Evolutionary conservation across 306 rosid species (phyloP).

Genomic region (Lathyrus oleraceus): DNA sequence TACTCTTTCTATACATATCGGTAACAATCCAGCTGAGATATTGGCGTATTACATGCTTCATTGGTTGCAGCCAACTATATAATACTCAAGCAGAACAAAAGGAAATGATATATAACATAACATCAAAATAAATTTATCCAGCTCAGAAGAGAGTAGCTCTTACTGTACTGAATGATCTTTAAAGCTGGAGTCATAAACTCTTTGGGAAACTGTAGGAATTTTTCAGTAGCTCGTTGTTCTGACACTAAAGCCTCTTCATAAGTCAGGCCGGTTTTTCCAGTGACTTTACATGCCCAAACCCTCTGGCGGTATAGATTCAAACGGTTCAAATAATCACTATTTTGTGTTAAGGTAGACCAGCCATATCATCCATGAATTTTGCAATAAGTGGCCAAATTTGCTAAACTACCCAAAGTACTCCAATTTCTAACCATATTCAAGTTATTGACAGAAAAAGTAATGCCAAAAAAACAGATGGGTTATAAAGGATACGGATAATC

Average conservation of each 20-base stretch:
- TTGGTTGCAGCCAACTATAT: background rate
- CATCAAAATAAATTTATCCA: conserved; percentile 24
- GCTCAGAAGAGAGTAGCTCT: conserved; percentile 43
- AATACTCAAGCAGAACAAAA: conserved; percentile 21
- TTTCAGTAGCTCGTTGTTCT: conserved; percentile 77
- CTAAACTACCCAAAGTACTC: conserved; percentile 6
- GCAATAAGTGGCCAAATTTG: conserved; percentile 18
- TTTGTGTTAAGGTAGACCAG: conserved; percentile 50
- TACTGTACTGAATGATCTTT: conserved; percentile 81
- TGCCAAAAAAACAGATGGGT: background rate
- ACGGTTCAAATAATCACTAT: conserved; percentile 72
- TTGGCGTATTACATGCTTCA: too few species aligned
- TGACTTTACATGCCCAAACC: conserved; percentile 82
- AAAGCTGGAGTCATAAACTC: conserved; percentile 72
- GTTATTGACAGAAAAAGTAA: conserved; percentile 2
- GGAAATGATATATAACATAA: conserved; percentile 4
- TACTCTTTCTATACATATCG: too few species aligned
- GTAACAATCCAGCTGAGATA: too few species aligned
- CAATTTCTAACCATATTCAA: background rate
- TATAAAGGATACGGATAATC: conserved; percentile 81
- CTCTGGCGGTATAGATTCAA: conserved; percentile 81
- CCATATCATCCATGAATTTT: background rate
- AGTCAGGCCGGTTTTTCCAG: conserved; percentile 82
- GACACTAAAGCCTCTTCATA: conserved; percentile 94
- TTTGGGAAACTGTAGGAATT: conserved; percentile 83